A percentile compares a stretch with the other conserved stretches of the same genome.
Conservation (phyloP, 148 eudicot species). For the Rhododendron ovatum region DNA sequence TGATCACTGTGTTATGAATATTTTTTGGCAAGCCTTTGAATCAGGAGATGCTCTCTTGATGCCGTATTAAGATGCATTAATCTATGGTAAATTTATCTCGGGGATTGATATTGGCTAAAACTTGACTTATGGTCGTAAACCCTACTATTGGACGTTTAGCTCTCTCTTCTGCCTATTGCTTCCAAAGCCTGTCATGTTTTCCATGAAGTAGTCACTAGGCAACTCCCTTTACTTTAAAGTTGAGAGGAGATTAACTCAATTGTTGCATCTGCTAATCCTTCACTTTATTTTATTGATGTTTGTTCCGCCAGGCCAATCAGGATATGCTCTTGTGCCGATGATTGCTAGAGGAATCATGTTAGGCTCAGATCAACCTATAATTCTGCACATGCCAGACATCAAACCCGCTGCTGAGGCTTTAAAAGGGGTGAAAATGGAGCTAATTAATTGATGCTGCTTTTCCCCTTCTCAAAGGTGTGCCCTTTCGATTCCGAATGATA, state of each 20-base stretch:
- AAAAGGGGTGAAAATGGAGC: conserved; percentile 76
- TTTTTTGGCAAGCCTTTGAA: background rate
- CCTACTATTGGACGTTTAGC: background rate
- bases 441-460: conserved; percentile 55
- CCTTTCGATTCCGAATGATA: background rate
- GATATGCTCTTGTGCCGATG: conserved; percentile 80
- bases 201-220: background rate
- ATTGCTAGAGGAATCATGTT: conserved; percentile 81
- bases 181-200: conserved; percentile 2
- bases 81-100: background rate
- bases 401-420: conserved; percentile 53
- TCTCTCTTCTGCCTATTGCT: background rate
- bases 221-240: background rate
- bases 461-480: conserved; percentile 69
- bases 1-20: background rate
- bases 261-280: background rate
- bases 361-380: conserved; percentile 70
- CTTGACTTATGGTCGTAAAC: background rate
- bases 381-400: conserved; percentile 70
- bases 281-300: background rate
- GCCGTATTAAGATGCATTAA: background rate
- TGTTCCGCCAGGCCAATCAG: conserved; percentile 59
- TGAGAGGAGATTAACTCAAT: background rate
- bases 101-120: background rate
- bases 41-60: background rate